These are phyloP conservation scores for Pyrus pyrifolia DNA, from an alignment of 306 rosid species.

Conservation along the genomic window DNA sequence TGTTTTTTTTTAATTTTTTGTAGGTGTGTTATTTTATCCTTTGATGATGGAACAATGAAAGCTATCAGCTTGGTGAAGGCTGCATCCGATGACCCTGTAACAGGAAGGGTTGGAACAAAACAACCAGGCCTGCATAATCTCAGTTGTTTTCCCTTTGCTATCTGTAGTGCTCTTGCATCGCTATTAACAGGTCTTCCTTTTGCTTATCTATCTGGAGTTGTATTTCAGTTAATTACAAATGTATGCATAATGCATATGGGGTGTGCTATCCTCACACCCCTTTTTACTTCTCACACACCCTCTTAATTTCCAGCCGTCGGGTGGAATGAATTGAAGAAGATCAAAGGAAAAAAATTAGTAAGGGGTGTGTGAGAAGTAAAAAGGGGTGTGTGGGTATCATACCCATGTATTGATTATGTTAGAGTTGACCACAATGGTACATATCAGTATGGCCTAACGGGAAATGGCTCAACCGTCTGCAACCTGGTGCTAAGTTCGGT, in stretches of 20 bases:
- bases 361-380: no score
- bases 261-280: no score
- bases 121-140: constrained; percentile 61
- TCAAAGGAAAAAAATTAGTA: no score
- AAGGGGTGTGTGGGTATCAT: no score
- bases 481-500: background rate
- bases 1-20: background rate
- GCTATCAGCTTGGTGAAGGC: constrained; percentile 66
- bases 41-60: constrained; percentile 87
- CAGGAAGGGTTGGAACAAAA: constrained; percentile 59
- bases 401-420: no score
- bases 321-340: no score
- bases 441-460: background rate
- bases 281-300: no score
- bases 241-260: background rate
- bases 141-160: constrained; percentile 51
- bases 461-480: constrained; percentile 1
- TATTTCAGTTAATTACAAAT: background rate
- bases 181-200: constrained; percentile 51
- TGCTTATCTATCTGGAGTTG: constrained; percentile 1
- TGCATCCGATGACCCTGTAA: constrained; percentile 67
- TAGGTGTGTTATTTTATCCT: constrained; percentile 76
- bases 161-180: constrained; percentile 86
- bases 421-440: background rate
- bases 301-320: no score